Evolutionary conservation across 768 basidiomycete species (phyloP).

Genomic region (Kwoniella europaea): DNA sequence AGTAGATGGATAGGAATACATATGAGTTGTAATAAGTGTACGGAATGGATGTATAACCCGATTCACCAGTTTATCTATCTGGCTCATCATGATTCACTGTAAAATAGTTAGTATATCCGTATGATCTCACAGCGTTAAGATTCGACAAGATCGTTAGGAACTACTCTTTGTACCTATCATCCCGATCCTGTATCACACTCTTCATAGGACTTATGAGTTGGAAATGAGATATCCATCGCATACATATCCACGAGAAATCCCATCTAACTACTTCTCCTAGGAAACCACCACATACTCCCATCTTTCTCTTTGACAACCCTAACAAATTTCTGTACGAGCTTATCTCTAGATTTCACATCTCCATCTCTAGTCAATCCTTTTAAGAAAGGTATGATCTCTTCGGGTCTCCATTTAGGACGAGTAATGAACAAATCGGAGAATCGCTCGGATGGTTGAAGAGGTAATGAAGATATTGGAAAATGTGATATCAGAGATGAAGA

Average conservation of each 20-base stretch:
- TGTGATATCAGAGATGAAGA: constrained; percentile 64
- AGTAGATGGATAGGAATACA: neutral
- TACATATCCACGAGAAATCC: neutral
- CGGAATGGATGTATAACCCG: too few relatives aligned
- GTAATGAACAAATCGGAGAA: constrained; percentile 84
- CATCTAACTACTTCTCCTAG: constrained; percentile 38
- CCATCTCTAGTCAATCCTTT: constrained; percentile 70
- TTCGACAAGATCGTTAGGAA: too few relatives aligned
- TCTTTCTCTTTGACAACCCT: constrained; percentile 70
- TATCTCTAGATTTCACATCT: constrained; percentile 85
- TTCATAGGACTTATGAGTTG: too few relatives aligned
- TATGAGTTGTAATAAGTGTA: neutral
- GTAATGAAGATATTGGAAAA: constrained; percentile 76
- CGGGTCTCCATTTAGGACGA: constrained; percentile 62
- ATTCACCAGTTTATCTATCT: too few relatives aligned
- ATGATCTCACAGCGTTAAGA: too few relatives aligned
- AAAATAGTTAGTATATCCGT: too few relatives aligned
- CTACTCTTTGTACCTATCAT: too few relatives aligned
- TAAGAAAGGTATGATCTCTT: constrained; percentile 82
- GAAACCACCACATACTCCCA: constrained; percentile 70
- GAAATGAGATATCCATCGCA: neutral
- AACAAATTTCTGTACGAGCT: constrained; percentile 82
- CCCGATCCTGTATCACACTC: too few relatives aligned
- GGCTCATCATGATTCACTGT: too few relatives aligned
- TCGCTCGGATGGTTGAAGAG: constrained; percentile 75